Evolutionary conservation across 2,329 filamentous ascomycete genomes (phyloP).

Genomic region (Talaromyces sp.): DNA sequence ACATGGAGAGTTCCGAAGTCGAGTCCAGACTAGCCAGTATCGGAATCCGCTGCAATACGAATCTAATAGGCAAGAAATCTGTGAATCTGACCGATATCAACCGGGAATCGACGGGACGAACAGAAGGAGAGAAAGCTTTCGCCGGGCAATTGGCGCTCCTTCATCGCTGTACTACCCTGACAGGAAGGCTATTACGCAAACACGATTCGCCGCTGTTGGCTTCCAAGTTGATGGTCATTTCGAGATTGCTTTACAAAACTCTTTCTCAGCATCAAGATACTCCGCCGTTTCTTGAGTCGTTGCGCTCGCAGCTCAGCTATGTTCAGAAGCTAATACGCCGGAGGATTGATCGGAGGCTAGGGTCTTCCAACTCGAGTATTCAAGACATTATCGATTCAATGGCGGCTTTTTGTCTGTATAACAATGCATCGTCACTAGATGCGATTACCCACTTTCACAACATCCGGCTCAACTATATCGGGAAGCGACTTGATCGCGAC

Average conservation of each 20-base stretch:
- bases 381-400: constrained; percentile 66
- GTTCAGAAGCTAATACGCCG: constrained; percentile 64
- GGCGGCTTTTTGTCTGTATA: constrained; percentile 77
- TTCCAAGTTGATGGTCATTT: constrained; percentile 72
- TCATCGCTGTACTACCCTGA: constrained; percentile 53
- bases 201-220: constrained; percentile 52
- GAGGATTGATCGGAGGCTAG: constrained; percentile 58
- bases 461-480: constrained; percentile 67
- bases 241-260: constrained; percentile 70
- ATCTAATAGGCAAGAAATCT: constrained; percentile 64
- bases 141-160: constrained; percentile 58
- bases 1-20: constrained; percentile 68
- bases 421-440: constrained; percentile 74
- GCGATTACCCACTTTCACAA: constrained; percentile 74
- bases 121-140: constrained; percentile 45
- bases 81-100: constrained; percentile 53
- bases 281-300: constrained; percentile 57
- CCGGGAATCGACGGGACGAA: constrained; percentile 32
- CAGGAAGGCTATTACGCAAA: constrained; percentile 52
- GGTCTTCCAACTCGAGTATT: constrained; percentile 40
- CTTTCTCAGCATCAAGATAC: constrained; percentile 54
- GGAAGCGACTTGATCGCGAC: constrained; percentile 56
- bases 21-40: constrained; percentile 69
- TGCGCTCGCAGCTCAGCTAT: constrained; percentile 61
- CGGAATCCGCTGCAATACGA: constrained; percentile 72